These are phyloP conservation scores for Theobroma cacao DNA, from an alignment of 345 rosid species.

Conservation along the genomic window DNA sequence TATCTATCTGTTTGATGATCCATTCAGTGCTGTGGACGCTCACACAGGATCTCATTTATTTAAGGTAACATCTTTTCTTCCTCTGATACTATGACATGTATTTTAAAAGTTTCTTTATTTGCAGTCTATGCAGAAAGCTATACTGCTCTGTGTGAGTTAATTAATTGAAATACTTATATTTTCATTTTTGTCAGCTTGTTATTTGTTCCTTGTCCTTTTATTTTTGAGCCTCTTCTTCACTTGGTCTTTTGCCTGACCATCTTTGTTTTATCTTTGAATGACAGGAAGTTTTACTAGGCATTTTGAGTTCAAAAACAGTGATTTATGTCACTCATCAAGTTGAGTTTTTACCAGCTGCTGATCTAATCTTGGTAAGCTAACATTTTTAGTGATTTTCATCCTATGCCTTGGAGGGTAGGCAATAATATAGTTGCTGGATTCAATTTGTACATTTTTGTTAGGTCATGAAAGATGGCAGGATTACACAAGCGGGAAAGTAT, in stretches of 20 bases:
- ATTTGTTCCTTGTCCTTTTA: background rate
- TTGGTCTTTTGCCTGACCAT: background rate
- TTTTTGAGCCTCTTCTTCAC: background rate
- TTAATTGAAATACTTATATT: background rate
- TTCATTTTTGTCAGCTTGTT: background rate
- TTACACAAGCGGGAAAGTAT: slow-evolving; percentile 76
- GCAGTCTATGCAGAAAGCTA: background rate
- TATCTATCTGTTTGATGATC: slow-evolving; percentile 76
- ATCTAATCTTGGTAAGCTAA: slow-evolving; percentile 66
- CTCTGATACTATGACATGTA: background rate
- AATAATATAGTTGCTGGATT: background rate
- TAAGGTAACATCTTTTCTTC: slow-evolving; percentile 37
- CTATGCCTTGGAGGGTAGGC: background rate
- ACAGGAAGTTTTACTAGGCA: slow-evolving; percentile 66
- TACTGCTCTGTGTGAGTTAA: background rate
- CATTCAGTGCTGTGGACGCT: slow-evolving; percentile 83
- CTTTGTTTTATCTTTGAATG: background rate
- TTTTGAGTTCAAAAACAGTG: slow-evolving; percentile 52
- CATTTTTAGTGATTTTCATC: slow-evolving; percentile 3
- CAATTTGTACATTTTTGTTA: slow-evolving; percentile 22
- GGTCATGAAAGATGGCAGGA: slow-evolving; percentile 84
- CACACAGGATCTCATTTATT: slow-evolving; percentile 68
- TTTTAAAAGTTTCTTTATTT: background rate
- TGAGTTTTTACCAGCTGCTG: slow-evolving; percentile 76
- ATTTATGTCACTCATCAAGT: slow-evolving; percentile 86